Percentiles rank a stretch among this genome's conserved stretches.
phyloP scores from a whole-genome alignment of 805 yeast genomes.

The Candida coleopterorum region DNA sequence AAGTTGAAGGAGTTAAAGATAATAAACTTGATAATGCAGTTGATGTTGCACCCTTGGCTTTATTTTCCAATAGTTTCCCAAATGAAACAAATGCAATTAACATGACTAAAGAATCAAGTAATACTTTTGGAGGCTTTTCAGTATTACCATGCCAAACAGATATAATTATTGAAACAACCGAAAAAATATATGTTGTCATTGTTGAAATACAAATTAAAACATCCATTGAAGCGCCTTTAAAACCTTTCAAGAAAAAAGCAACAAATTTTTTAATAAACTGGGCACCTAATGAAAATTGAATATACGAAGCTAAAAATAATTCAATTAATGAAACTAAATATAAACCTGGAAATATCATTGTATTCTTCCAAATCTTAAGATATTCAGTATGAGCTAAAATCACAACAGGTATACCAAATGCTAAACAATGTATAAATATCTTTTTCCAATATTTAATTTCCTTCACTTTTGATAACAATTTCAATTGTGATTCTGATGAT shows the following conservation, averaged over 20 bases:
- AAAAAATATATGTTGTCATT: slow-evolving; percentile 68
- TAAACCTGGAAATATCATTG: slow-evolving; percentile 52
- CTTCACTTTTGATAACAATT: slow-evolving; percentile 58
- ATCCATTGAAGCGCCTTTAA: slow-evolving; percentile 78
- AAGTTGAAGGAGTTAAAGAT: slow-evolving; percentile 73
- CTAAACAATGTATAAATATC: slow-evolving; percentile 47
- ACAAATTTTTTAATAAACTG: slow-evolving; percentile 62
- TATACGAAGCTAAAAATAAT: slow-evolving; percentile 50
- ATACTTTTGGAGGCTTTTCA: slow-evolving; percentile 53
- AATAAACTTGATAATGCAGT: slow-evolving; percentile 78
- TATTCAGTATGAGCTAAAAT: slow-evolving; percentile 45
- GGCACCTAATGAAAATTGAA: slow-evolving; percentile 64
- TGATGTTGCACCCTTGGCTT: slow-evolving; percentile 91
- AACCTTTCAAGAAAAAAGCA: slow-evolving; percentile 59
- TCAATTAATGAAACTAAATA: slow-evolving; percentile 61
- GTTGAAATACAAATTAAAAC: slow-evolving; percentile 83
- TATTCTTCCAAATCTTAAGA: slow-evolving; percentile 26
- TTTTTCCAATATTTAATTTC: slow-evolving; percentile 71
- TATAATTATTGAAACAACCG: slow-evolving; percentile 55
- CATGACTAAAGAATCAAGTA: slow-evolving; percentile 88
- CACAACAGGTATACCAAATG: slow-evolving; percentile 61
- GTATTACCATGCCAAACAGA: slow-evolving; percentile 40
- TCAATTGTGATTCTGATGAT: slow-evolving; percentile 57
- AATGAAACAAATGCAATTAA: slow-evolving; percentile 75
- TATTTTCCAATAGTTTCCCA: slow-evolving; percentile 89